Conservation (phyloP, 352 stramenopile species). For the Globisporangium cystogenes region DNA sequence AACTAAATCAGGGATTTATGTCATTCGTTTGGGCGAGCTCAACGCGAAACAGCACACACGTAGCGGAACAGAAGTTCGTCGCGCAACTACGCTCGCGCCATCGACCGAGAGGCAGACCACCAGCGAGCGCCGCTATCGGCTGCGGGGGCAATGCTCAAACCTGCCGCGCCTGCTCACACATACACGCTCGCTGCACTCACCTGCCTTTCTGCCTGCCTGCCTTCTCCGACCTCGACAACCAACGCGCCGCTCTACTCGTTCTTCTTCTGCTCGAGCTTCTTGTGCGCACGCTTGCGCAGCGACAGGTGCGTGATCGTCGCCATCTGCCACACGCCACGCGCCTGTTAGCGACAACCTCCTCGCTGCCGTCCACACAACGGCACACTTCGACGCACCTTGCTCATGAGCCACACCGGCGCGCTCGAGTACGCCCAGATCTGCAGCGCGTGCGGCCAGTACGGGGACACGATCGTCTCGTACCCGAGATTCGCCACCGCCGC, state of each 20-base stretch:
- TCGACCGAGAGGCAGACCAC: too few relatives aligned
- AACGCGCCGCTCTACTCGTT: constrained; percentile 39
- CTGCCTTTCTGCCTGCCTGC: too few relatives aligned
- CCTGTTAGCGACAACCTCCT: neutral
- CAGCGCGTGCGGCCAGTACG: constrained; percentile 95
- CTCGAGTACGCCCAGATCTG: constrained; percentile 93
- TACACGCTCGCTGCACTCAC: too few relatives aligned
- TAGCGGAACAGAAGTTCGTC: too few relatives aligned
- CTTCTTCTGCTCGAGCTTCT: constrained; percentile 87
- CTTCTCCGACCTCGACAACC: neutral
- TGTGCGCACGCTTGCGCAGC: constrained; percentile 80
- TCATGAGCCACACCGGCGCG: constrained; percentile 82
- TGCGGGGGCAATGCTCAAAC: too few relatives aligned
- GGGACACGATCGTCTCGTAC: constrained; percentile 89
- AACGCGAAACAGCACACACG: too few relatives aligned
- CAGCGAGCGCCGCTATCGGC: too few relatives aligned
- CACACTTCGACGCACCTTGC: constrained; percentile 53
- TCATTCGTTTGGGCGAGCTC: too few relatives aligned
- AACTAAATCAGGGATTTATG: too few relatives aligned
- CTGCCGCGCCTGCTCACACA: too few relatives aligned
- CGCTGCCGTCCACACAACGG: constrained; percentile 21
- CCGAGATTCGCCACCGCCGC: constrained; percentile 92
- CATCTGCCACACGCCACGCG: constrained; percentile 17
- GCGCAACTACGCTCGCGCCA: too few relatives aligned
- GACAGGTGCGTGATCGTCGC: constrained; percentile 75